Evolutionary conservation across 306 rosid genomes (phyloP), one percentile per base, ranked within the genome.

Genomic region (Gastrolobium villosum): DNA sequence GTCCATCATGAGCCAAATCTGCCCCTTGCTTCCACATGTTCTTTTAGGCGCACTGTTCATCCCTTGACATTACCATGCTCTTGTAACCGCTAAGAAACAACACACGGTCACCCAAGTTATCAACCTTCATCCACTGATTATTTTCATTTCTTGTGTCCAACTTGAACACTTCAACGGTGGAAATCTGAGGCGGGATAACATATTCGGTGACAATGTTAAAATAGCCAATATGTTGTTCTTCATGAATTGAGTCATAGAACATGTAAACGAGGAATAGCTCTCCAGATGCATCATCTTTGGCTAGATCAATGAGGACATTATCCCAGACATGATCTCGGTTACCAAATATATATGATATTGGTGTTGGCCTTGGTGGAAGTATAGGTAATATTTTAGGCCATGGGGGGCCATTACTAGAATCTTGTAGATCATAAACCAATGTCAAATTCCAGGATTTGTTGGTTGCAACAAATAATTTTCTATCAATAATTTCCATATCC

Each of bases 371-470:
- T 9, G 2, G 0, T 48, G 3, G 2, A 20, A 39, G 1, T 6
- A 1, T 3, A 54, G 2, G 31, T n/a, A 53, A 10, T 7, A 71
- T 2, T 53, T 71, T 6, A 53, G 76, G 52, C 76, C 54, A 37
- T 39, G 49, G 37, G 6, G 76, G 50, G 2, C 14, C 76, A 36
- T 53, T 4, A 39, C 0, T 20, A 0, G 6, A 10, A n/a, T 39
- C 53, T 39, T 6, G 30, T 3, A 72, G 30, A 72, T 54, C 50
- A 54, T 72, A 72, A 37, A 71, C 39, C 36, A 71, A 9, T 10
- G 37, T 53, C 15, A 60, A 48, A n/a, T 4, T 1, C 37, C 5
- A 65, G 35, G 14, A 4, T 9, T 0, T 5, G 15, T 37, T 1
- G 1, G 4, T 67, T 11, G 7, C 6, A 39, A 26, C 76, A 71